Percentiles rank a stretch among this genome's conserved stretches.
phyloP scores from a whole-genome alignment of 2,329 filamentous ascomycete species.

The Canariomyces notabilis region DNA sequence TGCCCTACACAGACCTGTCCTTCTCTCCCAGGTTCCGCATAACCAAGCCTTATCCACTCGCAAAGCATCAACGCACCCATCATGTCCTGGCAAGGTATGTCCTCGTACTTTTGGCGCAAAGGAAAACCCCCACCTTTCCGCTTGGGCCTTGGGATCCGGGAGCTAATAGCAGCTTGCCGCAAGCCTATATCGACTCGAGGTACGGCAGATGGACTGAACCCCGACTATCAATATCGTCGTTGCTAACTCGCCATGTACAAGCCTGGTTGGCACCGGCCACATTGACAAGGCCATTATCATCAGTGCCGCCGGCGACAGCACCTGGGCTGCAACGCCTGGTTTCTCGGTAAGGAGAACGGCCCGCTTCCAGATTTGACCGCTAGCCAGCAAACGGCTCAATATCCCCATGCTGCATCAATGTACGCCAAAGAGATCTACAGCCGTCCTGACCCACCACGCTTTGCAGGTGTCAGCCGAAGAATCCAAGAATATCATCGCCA shows the following conservation, averaged over 20 bases:
- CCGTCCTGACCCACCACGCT: conserved; percentile 19
- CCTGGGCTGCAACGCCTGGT: conserved; percentile 65
- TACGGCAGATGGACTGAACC: conserved; percentile 27
- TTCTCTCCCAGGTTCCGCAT: neutral
- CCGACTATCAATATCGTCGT: neutral
- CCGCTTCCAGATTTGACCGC: neutral
- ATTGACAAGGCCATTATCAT: conserved; percentile 83
- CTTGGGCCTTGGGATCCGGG: conserved; percentile 9
- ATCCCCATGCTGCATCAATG: too few relatives aligned
- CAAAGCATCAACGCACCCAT: conserved; percentile 12
- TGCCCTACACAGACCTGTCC: neutral
- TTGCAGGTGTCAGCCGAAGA: conserved; percentile 53
- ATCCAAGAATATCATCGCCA: conserved; percentile 53
- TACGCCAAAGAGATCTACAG: too few relatives aligned
- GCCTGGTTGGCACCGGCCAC: conserved; percentile 74
- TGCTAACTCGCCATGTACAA: conserved; percentile 34
- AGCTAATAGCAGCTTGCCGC: conserved; percentile 29
- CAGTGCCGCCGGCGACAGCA: conserved; percentile 72
- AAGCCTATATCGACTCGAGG: conserved; percentile 51
- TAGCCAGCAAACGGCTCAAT: neutral
- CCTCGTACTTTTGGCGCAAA: conserved; percentile 28
- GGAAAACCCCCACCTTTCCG: conserved; percentile 24
- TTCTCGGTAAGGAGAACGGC: conserved; percentile 60
- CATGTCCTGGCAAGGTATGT: conserved; percentile 70
- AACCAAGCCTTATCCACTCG: neutral